These are phyloP conservation scores for Talaromyces marneffei DNA, from an alignment of 2,329 filamentous ascomycete genomes.

Conservation along the genomic window DNA sequence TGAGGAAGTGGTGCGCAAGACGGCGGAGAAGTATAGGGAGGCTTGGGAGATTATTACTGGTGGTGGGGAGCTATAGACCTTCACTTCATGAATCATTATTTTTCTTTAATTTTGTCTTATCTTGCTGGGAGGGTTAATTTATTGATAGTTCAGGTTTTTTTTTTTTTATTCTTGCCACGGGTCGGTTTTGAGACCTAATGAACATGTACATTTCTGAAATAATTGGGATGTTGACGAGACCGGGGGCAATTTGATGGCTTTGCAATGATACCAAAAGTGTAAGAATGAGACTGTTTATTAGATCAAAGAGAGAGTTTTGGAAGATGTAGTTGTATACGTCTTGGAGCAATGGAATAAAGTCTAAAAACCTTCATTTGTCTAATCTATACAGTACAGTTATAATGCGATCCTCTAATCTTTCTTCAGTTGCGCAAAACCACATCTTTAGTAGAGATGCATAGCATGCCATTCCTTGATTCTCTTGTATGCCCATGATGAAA, in stretches of 20 bases:
- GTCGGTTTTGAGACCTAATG: background rate
- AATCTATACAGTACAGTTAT: background rate
- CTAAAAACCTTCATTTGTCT: background rate
- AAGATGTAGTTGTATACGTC: conserved; percentile 1
- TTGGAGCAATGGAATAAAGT: background rate
- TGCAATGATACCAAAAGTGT: background rate
- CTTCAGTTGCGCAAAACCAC: background rate
- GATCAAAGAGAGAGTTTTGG: background rate
- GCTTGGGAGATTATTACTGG: conserved; percentile 67
- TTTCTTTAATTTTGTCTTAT: conserved; percentile 16
- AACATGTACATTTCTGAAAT: background rate
- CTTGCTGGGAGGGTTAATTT: background rate
- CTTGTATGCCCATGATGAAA: background rate
- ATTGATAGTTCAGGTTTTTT: background rate
- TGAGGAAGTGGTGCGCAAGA: conserved; percentile 62
- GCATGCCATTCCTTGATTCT: background rate
- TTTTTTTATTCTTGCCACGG: background rate
- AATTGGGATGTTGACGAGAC: background rate
- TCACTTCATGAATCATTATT: too few species aligned
- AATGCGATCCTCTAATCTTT: background rate
- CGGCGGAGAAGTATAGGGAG: conserved; percentile 67
- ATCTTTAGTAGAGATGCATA: background rate
- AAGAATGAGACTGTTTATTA: background rate
- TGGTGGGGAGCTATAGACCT: conserved; percentile 27
- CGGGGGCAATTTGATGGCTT: background rate